Base-by-base conservation (phyloP, 805 yeast species). In the Nakazawaea wickerhamii region DNA sequence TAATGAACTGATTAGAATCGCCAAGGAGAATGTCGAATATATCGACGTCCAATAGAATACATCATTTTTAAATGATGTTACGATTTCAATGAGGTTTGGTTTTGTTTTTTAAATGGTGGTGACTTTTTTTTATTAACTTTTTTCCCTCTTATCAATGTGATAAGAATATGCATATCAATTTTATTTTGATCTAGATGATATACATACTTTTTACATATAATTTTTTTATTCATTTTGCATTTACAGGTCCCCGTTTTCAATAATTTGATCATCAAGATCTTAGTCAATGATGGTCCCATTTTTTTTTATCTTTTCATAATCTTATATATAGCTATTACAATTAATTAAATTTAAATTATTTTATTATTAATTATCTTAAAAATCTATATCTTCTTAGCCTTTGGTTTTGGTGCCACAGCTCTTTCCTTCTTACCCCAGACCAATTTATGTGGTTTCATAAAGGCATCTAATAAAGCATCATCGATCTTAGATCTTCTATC, bases 391-490 rank as follows among this genome's bases (percentile, higher is more conserved):
- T 36, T 36, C 41, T 38, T 38, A 11, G 30, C 14, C 53, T 72
- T 68, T 48, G 66, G 73, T 63, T 84, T 84, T 13, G 72, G 73
- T 9, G 89, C 81, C 44, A 87, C 91, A 34, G 73, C 60, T 69
- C 95, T 77, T 64, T 81, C 84, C 60, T 76, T 75, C 43, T 70
- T 61, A 28, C 96, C 96, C 73, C 77, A 81, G 35, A 74, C 75
- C 57, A 89, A 76, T 59, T 80, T 76, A 56, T 95, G 95, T 38
- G 93, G 90, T 52, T 74, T 81, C 91, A 87, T 93, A 60, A 82
- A 93, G 46, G 73, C 58, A 43, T 74, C 77, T 40, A 88, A 67
- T 4, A 68, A 64, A 15, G 67, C 79, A 36, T 84, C 82, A 47
- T 79, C 77, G 40, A 91, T 79, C 46, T 65, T 60, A 27, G 75